Evolutionary conservation across 2,329 filamentous ascomycete species (phyloP).

Genomic region (Fusarium euwallaceae): DNA sequence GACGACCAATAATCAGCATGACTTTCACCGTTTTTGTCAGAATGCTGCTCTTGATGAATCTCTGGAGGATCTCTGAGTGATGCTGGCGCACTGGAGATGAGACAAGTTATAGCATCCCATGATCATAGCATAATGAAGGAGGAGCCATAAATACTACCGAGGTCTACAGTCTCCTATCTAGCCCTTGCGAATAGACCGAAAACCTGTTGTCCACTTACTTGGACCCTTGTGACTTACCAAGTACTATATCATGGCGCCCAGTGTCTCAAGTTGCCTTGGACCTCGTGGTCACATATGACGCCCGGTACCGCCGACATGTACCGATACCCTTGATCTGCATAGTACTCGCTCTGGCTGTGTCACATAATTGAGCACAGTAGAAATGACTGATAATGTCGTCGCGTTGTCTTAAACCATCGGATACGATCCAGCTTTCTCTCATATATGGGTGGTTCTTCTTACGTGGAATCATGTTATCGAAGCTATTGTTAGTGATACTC

Average conservation of each 20-base stretch:
- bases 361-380: background rate
- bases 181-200: background rate
- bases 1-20: background rate
- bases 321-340: background rate
- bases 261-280: background rate
- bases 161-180: background rate
- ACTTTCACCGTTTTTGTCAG: background rate
- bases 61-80: background rate
- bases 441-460: background rate
- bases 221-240: background rate
- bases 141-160: background rate
- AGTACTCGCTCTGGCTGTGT: background rate
- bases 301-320: background rate
- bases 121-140: background rate
- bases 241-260: background rate
- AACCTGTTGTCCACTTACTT: background rate
- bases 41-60: background rate
- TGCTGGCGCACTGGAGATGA: background rate
- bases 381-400: background rate
- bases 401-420: background rate
- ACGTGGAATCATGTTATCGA: background rate
- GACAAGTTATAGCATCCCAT: background rate
- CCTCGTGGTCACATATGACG: background rate
- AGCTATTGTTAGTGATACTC: background rate
- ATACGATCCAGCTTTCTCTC: background rate